Base-by-base conservation (phyloP, 176 grass and related monocot genomes). In the Aegilops bicornis region DNA sequence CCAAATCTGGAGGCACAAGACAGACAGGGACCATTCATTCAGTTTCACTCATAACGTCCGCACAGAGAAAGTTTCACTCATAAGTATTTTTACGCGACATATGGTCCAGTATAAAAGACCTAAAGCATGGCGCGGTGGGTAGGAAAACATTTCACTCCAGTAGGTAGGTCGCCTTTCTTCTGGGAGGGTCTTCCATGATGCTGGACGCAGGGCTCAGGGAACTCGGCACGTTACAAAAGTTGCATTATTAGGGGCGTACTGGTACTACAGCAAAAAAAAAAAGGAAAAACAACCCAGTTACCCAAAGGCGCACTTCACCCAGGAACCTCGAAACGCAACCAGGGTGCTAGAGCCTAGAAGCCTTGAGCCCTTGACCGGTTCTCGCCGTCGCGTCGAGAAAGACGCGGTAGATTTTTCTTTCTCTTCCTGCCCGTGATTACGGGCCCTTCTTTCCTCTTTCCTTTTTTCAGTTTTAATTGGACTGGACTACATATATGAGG, bases 211-310 rank as follows among this genome's bases (percentile, higher is more conserved):
- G 27, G 74, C 16, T 23, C 65, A 50, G 12, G 25, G 4, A 25
- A 64, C 81, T 70, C 48, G 16, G 24, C 84, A 80, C 19, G 12
- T 86, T 71, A 27, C 31, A 62, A 64, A 84, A 75, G 82, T 61
- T 13, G 36, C 24, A 84, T 84, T 63, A 45, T 74, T 74, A 83
- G 50, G 9, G 32, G 17, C 39, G 69, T 43, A 40, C 4, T 5
- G 30, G n/a, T 36, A 36, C 35, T 36, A 5, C 47, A 22, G 67
- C 33, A 15, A 13, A n/a, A n/a, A n/a, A n/a, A n/a, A 50, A 50
- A 54, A 7, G 42, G 3, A 68, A 24, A 56, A 59, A 64, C 52
- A 56, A 48, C 13, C 45, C 45, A 48, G 13, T 48, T 48, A 22
- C 56, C 19, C 56, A 59, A 59, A 64, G 35, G 62, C 2, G 7